These are phyloP conservation scores for Tolypocladium sp. DNA, from an alignment of 2,329 filamentous ascomycete species.

Conservation along the genomic window DNA sequence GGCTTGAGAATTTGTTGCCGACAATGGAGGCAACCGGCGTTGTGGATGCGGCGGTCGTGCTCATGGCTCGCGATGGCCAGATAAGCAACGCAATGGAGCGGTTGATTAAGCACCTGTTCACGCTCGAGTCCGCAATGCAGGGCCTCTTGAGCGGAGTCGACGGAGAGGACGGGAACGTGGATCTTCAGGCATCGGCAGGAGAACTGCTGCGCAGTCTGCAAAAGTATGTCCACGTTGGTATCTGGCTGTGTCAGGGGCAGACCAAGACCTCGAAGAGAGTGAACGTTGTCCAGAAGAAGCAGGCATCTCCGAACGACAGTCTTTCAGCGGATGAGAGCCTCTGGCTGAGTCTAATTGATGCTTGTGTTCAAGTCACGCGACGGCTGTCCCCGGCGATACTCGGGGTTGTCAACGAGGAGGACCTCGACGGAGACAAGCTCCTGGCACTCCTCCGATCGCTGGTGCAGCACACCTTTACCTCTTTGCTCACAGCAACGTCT, in stretches of 20 bases:
- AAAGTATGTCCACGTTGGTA: slow-evolving; percentile 86
- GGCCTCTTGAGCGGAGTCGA: slow-evolving; percentile 58
- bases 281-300: slow-evolving; percentile 41
- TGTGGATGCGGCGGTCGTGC: slow-evolving; percentile 83
- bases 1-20: slow-evolving; percentile 71
- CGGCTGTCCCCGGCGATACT: slow-evolving; percentile 49
- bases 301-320: slow-evolving; percentile 28
- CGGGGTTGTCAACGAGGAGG: slow-evolving; percentile 16
- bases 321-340: slow-evolving; percentile 46
- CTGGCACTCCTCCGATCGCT: slow-evolving; percentile 62
- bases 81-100: slow-evolving; percentile 76
- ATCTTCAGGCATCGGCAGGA: slow-evolving; percentile 55
- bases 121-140: slow-evolving; percentile 68
- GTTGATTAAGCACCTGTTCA: slow-evolving; percentile 70
- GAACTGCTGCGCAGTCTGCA: slow-evolving; percentile 71
- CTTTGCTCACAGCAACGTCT: slow-evolving; percentile 70
- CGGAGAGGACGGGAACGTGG: slow-evolving; percentile 40
- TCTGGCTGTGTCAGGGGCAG: slow-evolving; percentile 90
- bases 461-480: slow-evolving; percentile 86
- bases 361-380: slow-evolving; percentile 54
- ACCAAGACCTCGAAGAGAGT: slow-evolving; percentile 48
- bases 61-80: slow-evolving; percentile 84
- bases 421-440: slow-evolving; percentile 50
- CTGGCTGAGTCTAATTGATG: slow-evolving; percentile 54
- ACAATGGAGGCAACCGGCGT: slow-evolving; percentile 84